Percentiles rank a stretch among this genome's conserved stretches.
These are phyloP conservation scores for Ogataea parapolymorpha DNA, from an alignment of 805 yeast genomes.

Conservation along the genomic window DNA sequence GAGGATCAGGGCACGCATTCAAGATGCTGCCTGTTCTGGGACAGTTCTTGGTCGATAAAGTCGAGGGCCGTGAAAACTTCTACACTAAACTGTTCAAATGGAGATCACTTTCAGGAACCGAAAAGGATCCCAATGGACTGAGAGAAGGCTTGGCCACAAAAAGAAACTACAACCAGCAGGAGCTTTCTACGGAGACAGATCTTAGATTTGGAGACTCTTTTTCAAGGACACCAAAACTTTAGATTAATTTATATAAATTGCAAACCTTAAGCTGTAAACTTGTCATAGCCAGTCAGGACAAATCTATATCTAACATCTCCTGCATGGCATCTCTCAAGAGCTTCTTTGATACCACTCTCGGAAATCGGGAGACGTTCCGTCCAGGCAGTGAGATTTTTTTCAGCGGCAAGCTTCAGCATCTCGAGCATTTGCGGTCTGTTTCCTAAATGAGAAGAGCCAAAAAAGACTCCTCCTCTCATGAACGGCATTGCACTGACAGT, in stretches of 20 bases:
- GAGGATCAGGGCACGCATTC: constrained; percentile 38
- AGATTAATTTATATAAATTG: no score
- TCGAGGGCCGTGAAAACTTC: constrained; percentile 32
- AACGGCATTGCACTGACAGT: constrained; percentile 22
- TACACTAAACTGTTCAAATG: constrained; percentile 33
- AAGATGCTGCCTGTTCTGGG: constrained; percentile 35
- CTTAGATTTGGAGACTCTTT: constrained; percentile 9
- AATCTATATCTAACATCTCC: constrained; percentile 65
- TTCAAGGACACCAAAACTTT: not conserved
- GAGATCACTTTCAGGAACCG: constrained; percentile 29
- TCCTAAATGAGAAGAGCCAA: constrained; percentile 60
- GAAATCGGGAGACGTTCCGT: constrained; percentile 54
- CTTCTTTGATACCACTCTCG: constrained; percentile 50
- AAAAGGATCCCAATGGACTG: constrained; percentile 30
- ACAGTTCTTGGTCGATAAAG: constrained; percentile 29
- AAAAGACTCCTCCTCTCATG: constrained; percentile 43
- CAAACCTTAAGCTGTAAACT: not conserved
- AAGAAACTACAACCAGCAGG: constrained; percentile 23
- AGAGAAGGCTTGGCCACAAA: constrained; percentile 22
- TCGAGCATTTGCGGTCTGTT: constrained; percentile 62
- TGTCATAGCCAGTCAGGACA: constrained; percentile 54
- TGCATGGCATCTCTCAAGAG: constrained; percentile 48
- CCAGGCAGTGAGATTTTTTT: constrained; percentile 59
- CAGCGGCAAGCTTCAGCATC: constrained; percentile 61
- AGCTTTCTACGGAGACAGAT: constrained; percentile 15